A percentile compares a stretch with the other conserved stretches of the same genome.
These are phyloP conservation scores for Trichaptum fuscoviolaceum DNA, from an alignment of 768 basidiomycete species.

Conservation along the genomic window DNA sequence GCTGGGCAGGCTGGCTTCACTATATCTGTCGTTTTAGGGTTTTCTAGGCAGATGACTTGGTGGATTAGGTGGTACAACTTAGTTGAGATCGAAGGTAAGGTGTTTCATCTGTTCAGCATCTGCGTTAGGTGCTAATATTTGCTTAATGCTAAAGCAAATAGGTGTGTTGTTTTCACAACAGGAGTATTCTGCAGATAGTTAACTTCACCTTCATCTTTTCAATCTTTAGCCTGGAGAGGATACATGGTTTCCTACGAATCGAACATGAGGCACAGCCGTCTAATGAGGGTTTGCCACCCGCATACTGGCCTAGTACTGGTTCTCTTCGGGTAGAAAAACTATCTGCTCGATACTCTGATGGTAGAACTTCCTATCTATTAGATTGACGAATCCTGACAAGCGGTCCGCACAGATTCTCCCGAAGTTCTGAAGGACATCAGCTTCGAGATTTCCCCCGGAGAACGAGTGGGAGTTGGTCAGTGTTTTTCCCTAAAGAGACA, in stretches of 20 bases:
- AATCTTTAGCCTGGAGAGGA: constrained; percentile 29
- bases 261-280: constrained; percentile 39
- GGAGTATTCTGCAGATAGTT: not conserved
- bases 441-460: constrained; percentile 48
- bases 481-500: constrained; percentile 1
- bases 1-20: constrained; percentile 10
- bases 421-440: constrained; percentile 50
- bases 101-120: too few species aligned
- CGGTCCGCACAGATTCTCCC: constrained; percentile 32
- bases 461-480: constrained; percentile 48
- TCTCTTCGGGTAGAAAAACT: constrained; percentile 38
- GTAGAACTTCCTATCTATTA: too few species aligned
- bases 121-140: not conserved
- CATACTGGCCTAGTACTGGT: constrained; percentile 48
- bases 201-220: too few species aligned
- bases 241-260: constrained; percentile 42
- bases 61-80: constrained; percentile 30
- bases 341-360: constrained; percentile 31
- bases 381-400: too few species aligned
- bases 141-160: constrained; percentile 9
- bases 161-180: constrained; percentile 1
- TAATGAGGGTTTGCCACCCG: constrained; percentile 36
- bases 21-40: constrained; percentile 6
- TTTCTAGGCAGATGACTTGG: constrained; percentile 22
- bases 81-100: constrained; percentile 39